Percentiles rank a stretch among this genome's conserved stretches.
These are phyloP conservation scores for Calonectria henricotiae DNA, from an alignment of 2,329 filamentous ascomycete genomes.

Conservation along the genomic window DNA sequence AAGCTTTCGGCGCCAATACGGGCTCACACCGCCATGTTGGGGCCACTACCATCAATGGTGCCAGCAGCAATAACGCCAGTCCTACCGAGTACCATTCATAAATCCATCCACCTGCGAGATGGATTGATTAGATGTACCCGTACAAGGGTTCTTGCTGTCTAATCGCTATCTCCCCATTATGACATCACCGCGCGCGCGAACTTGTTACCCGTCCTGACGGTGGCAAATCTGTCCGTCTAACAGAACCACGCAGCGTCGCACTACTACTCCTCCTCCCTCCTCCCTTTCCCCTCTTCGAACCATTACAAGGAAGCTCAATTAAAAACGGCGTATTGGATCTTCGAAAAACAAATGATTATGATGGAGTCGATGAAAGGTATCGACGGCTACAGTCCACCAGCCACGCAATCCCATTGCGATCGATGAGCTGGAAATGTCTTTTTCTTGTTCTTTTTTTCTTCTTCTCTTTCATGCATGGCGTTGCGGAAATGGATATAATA, in stretches of 20 bases:
- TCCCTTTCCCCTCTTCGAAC: neutral
- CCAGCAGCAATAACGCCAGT: conserved; percentile 38
- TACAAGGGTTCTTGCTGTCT: neutral
- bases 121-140: neutral
- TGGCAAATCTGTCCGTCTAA: conserved; percentile 19
- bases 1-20: conserved; percentile 62
- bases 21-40: conserved; percentile 16
- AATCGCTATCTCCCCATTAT: neutral
- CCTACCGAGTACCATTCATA: conserved; percentile 42
- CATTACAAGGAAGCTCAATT: neutral
- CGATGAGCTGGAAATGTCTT: conserved; percentile 13
- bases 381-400: conserved; percentile 2
- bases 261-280: neutral
- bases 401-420: conserved; percentile 4
- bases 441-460: neutral
- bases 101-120: neutral
- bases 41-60: conserved; percentile 52
- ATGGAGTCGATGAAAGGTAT: conserved; percentile 12
- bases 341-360: conserved; percentile 24
- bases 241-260: conserved; percentile 1
- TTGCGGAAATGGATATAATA: conserved; percentile 10
- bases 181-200: conserved; percentile 25
- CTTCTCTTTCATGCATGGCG: conserved; percentile 4
- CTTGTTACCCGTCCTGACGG: neutral
- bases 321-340: conserved; percentile 3